A percentile compares a stretch with the other conserved stretches of the same genome.
Conservation (phyloP, 1,139 yeast species). For the Saccharomyces uvarum region DNA sequence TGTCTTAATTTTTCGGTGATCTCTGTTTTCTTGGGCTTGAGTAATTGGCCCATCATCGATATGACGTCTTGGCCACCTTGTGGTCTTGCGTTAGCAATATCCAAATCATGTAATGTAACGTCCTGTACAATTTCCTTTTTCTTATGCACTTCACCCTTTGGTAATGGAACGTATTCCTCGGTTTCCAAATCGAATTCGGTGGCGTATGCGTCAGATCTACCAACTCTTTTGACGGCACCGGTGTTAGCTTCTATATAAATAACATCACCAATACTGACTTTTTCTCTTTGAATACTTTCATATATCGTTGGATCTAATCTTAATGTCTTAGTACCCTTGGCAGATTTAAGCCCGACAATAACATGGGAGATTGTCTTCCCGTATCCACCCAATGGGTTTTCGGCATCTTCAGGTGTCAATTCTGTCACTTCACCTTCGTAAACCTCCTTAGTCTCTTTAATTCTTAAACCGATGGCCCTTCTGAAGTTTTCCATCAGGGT, state of each 20-base stretch:
- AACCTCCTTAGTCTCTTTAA: constrained; percentile 94
- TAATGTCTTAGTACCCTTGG: constrained; percentile 88
- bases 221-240: constrained; percentile 95
- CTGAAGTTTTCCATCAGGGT: constrained; percentile 96
- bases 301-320: constrained; percentile 92
- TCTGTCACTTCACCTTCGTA: constrained; percentile 98
- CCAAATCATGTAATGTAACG: constrained; percentile 91
- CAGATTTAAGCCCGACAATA: constrained; percentile 87
- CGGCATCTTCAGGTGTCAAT: constrained; percentile 93
- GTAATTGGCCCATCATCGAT: constrained; percentile 96
- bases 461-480: constrained; percentile 90
- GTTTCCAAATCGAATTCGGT: constrained; percentile 97
- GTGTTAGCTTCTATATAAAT: constrained; percentile 95
- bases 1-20: constrained; percentile 89
- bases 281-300: constrained; percentile 92
- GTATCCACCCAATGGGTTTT: constrained; percentile 93
- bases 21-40: constrained; percentile 97
- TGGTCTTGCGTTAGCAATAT: constrained; percentile 92
- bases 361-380: constrained; percentile 96
- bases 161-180: constrained; percentile 95
- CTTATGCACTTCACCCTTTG: constrained; percentile 97
- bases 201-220: constrained; percentile 96
- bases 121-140: constrained; percentile 97
- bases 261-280: constrained; percentile 92
- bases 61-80: constrained; percentile 98